These are phyloP conservation scores for Rhynchospora breviuscula DNA, from an alignment of 176 grass and related monocot species.

Conservation along the genomic window DNA sequence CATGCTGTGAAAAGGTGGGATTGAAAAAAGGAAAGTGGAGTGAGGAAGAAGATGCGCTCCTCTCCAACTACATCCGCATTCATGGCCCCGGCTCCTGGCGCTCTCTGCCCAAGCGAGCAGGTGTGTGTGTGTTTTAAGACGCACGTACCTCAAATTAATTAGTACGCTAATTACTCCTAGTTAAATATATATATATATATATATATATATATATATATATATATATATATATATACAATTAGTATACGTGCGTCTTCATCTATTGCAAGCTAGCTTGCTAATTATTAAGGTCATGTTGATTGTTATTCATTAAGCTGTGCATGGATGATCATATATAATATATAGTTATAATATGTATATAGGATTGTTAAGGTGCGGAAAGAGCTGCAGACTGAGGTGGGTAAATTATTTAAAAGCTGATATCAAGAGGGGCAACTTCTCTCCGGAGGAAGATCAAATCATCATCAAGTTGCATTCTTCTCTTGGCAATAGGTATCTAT, in stretches of 20 bases:
- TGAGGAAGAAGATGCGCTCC: constrained; percentile 47
- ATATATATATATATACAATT: no score
- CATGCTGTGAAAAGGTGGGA: constrained; percentile 68
- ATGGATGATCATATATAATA: no score
- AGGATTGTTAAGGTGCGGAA: constrained; percentile 26
- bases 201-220: no score
- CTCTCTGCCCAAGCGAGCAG: constrained; percentile 53
- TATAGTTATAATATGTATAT: no score
- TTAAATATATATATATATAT: no score
- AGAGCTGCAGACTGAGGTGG: constrained; percentile 55
- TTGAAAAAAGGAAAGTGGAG: constrained; percentile 55
- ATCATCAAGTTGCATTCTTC: constrained; percentile 48
- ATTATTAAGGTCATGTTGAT: no score
- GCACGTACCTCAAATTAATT: no score
- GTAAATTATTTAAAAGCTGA: neutral
- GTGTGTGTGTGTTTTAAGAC: neutral
- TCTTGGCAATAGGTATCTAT: constrained; percentile 43
- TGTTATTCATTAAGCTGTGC: no score
- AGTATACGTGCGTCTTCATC: no score
- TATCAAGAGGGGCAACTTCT: neutral
- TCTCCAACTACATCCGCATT: constrained; percentile 36
- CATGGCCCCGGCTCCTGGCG: constrained; percentile 49
- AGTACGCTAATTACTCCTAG: no score
- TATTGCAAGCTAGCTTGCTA: no score
- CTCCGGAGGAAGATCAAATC: constrained; percentile 32